Base-by-base conservation (phyloP, 805 yeast genomes). In the Brettanomyces sp. region DNA sequence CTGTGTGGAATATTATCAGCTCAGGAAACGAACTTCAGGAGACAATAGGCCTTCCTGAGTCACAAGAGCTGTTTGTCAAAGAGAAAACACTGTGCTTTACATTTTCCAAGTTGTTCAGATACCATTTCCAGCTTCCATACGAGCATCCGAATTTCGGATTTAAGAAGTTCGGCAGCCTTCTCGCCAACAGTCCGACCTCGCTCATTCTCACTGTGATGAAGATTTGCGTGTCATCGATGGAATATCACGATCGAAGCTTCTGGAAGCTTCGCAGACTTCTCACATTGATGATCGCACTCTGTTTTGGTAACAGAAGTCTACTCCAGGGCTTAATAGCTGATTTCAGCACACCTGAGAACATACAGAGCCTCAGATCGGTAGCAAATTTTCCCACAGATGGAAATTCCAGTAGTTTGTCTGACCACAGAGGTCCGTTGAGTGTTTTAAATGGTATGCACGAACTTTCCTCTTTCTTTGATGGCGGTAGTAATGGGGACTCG, bases 111-210 rank as follows among this genome's bases (percentile, higher is more conserved):
- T 46, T 57, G 3, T 52, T 55, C 44, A 56, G 56, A 32, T 54
- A 55, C 43, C 60, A 60, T 42, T 63, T 59, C 37, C 59, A 58
- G 39, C 43, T 60, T 23, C 58, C 60, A 5, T 44, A 36, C 14
- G 36, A 46, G 5, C 56, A 56, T 43, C 45, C 45, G 6, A 52
- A 53, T 43, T 60, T 56, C 45, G 62, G 56, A 1, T 59, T 62
- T 39, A 56, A 47, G 44, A 58, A 53, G 36, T 62, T 56, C 49
- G 63, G 59, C 5, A 36, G 14, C 6, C 40, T 62, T 3, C 44
- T 62, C 8, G 38, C 47, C 11, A 34, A 42, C 7, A 33, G 41
- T 8, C 36, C 25, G 14, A 24, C 28, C 4, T 44, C 44, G 45
- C 47, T 46, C 44, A 34, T 48, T 37, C 28, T 42, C 36, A 35